Conservation (phyloP, 2,329 filamentous ascomycete species). For the Pyricularia sp. region DNA sequence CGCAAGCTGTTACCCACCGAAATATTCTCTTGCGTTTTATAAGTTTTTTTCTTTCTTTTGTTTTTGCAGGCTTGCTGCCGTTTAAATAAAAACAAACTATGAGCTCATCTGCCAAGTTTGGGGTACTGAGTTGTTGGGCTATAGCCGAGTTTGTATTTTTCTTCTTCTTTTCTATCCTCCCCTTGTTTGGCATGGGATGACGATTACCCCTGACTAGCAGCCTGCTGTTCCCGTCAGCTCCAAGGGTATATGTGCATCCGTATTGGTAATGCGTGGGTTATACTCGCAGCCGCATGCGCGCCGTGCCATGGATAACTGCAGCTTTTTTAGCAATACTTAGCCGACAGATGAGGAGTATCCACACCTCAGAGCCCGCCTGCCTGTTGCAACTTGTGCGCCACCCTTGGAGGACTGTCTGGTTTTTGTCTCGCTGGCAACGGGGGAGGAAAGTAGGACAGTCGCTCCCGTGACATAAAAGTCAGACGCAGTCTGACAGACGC, state of each 20-base stretch:
- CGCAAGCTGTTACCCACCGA: too few relatives aligned
- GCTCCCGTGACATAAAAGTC: not conserved
- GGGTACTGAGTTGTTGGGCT: too few relatives aligned
- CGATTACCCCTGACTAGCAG: not conserved
- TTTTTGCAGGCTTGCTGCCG: too few relatives aligned
- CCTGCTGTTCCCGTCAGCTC: not conserved
- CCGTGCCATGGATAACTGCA: not conserved
- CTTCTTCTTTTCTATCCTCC: constrained; percentile 12
- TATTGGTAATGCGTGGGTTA: not conserved
- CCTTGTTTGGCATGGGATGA: constrained; percentile 6
- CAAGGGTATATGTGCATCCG: not conserved
- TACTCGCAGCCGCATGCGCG: not conserved
- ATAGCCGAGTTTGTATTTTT: not conserved
- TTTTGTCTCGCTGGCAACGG: not conserved
- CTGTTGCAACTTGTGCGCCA: not conserved
- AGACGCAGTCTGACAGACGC: too few relatives aligned
- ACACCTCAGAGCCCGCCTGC: not conserved
- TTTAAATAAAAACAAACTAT: too few relatives aligned
- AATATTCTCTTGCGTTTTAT: too few relatives aligned
- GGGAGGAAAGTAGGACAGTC: not conserved
- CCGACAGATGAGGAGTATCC: not conserved
- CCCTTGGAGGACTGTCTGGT: not conserved
- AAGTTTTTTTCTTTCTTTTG: too few relatives aligned
- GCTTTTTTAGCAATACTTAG: not conserved
- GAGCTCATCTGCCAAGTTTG: too few relatives aligned